phyloP scores from a whole-genome alignment of 306 rosid genomes.

The Prosopis cineraria region DNA sequence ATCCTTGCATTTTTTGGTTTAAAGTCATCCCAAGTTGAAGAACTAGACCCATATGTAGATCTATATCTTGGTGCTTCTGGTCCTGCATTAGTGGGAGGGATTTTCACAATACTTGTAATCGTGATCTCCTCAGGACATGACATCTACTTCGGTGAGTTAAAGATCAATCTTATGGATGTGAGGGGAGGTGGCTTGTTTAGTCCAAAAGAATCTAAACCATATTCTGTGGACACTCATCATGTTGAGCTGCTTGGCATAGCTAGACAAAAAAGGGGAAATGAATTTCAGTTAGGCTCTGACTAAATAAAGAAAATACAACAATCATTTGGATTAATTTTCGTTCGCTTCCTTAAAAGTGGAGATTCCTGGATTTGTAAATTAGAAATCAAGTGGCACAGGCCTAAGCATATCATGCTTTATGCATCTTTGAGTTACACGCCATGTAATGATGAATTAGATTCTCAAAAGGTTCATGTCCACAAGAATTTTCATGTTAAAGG shows the following conservation, averaged over 20 bases:
- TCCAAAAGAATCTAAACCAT: slow-evolving; percentile 76
- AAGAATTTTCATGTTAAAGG: slow-evolving; percentile 95
- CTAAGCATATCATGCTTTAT: slow-evolving; percentile 88
- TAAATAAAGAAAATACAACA: slow-evolving; percentile 75
- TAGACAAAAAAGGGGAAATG: slow-evolving; percentile 71
- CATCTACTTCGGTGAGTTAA: slow-evolving; percentile 82
- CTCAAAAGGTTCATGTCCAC: slow-evolving; percentile 81
- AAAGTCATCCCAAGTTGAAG: slow-evolving; percentile 88
- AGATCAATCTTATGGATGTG: slow-evolving; percentile 96
- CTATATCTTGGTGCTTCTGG: slow-evolving; percentile 73
- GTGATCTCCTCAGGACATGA: slow-evolving; percentile 77
- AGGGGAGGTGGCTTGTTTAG: slow-evolving; percentile 91
- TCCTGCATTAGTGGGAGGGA: slow-evolving; percentile 90
- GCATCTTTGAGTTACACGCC: slow-evolving; percentile 83
- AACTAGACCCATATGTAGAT: slow-evolving; percentile 83
- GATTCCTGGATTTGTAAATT: slow-evolving; percentile 90
- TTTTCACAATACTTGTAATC: slow-evolving; percentile 79
- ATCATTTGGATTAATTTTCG: slow-evolving; percentile 86
- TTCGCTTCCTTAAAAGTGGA: slow-evolving; percentile 75
- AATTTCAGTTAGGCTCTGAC: slow-evolving; percentile 57
- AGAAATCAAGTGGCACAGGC: slow-evolving; percentile 94
- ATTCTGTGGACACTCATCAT: slow-evolving; percentile 65
- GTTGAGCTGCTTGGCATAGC: slow-evolving; percentile 90
- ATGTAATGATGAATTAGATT: slow-evolving; percentile 44
- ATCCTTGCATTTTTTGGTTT: slow-evolving; percentile 80